Conservation (phyloP, 805 yeast genomes). For the Metschnikowia borealis region DNA sequence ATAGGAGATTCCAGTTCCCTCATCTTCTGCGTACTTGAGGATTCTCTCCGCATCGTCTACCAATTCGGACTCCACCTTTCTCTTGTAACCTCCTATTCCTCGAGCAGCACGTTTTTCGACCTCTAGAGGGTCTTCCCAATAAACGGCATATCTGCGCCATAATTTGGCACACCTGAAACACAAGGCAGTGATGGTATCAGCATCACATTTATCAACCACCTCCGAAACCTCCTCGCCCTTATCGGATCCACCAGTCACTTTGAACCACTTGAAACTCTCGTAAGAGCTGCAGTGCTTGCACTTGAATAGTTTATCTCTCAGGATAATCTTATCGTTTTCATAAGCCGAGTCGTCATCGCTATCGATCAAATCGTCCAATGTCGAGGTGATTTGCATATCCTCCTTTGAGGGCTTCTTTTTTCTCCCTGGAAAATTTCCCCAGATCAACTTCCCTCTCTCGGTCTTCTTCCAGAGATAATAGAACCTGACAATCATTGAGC, state of each 20-base stretch:
- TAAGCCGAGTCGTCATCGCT: constrained; percentile 69
- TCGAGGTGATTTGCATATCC: constrained; percentile 12
- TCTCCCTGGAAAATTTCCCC: constrained; percentile 81
- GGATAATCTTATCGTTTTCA: constrained; percentile 49
- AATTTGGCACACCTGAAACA: constrained; percentile 84
- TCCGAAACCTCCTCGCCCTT: constrained; percentile 27
- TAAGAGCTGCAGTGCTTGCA: constrained; percentile 73
- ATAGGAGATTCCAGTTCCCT: constrained; percentile 22
- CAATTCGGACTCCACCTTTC: constrained; percentile 63
- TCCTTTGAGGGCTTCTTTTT: constrained; percentile 46
- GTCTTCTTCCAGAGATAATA: constrained; percentile 94
- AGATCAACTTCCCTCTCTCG: constrained; percentile 62
- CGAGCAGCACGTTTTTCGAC: constrained; percentile 47
- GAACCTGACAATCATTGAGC: constrained; percentile 77
- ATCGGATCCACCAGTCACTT: constrained; percentile 57
- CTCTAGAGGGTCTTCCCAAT: constrained; percentile 78
- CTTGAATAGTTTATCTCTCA: constrained; percentile 39
- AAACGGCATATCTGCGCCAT: constrained; percentile 87
- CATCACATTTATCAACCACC: constrained; percentile 10
- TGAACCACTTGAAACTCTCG: constrained; percentile 59
- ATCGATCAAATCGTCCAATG: constrained; percentile 52
- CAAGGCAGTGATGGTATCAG: constrained; percentile 49
- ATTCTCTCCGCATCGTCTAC: constrained; percentile 58
- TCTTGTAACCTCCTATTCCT: constrained; percentile 53
- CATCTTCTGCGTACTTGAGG: constrained; percentile 43